Percentiles rank a stretch among this genome's conserved stretches.
These are phyloP conservation scores for Oryza rufipogon DNA, from an alignment of 176 grass and related monocot species.

Conservation along the genomic window DNA sequence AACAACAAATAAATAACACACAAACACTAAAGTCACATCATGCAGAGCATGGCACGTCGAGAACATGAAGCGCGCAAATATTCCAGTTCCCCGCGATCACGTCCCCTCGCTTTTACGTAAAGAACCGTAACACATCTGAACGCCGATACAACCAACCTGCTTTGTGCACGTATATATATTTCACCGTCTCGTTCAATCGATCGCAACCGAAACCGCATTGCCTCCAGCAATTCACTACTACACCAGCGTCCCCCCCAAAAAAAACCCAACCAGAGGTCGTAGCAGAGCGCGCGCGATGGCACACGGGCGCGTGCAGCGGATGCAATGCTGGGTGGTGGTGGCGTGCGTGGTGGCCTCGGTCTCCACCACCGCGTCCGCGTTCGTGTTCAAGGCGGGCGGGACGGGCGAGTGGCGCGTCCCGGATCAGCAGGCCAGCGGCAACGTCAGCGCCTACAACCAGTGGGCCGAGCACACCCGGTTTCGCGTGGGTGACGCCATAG, in stretches of 20 bases:
- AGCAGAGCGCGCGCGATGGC: slow-evolving; percentile 45
- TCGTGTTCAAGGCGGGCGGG: slow-evolving; percentile 78
- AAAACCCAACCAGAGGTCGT: not conserved
- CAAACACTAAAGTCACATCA: not conserved
- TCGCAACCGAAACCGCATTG: not conserved
- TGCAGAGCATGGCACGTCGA: slow-evolving; percentile 38
- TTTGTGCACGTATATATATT: slow-evolving; percentile 30
- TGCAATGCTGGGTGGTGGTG: slow-evolving; percentile 33
- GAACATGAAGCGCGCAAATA: slow-evolving; percentile 40
- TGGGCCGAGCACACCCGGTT: slow-evolving; percentile 87
- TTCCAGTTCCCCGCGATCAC: slow-evolving; percentile 39
- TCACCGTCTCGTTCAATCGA: not conserved
- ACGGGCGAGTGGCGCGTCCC: slow-evolving; percentile 64
- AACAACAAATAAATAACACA: not conserved
- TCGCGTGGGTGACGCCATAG: slow-evolving; percentile 68
- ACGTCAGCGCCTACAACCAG: slow-evolving; percentile 53
- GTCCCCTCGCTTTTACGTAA: slow-evolving; percentile 50
- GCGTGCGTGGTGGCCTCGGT: slow-evolving; percentile 43
- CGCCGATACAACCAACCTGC: not conserved
- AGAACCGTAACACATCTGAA: slow-evolving; percentile 37
- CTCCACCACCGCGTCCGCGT: slow-evolving; percentile 50
- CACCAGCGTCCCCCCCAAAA: not conserved
- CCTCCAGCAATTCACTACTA: not conserved
- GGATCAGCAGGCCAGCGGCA: not conserved
- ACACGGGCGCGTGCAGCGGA: not conserved